These are phyloP conservation scores for Neurospora tetraspora DNA, from an alignment of 495 filamentous ascomycete species.

Conservation along the genomic window DNA sequence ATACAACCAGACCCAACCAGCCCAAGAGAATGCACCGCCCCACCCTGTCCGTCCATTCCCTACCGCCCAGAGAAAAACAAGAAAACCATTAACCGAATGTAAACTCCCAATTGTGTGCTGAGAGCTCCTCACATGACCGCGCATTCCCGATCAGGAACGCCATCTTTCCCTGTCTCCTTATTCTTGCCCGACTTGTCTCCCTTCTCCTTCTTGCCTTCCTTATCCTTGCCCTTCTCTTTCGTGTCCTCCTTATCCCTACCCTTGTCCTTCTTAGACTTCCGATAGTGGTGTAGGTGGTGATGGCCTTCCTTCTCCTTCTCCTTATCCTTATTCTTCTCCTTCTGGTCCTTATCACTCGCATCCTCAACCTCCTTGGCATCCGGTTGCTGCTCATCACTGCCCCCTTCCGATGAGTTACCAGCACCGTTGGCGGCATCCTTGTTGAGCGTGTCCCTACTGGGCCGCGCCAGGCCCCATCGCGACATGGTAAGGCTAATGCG, in stretches of 20 bases:
- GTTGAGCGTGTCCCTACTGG: conserved; percentile 38
- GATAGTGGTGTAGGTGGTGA: conserved; percentile 28
- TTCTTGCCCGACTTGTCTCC: conserved; percentile 14
- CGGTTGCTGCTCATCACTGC: conserved; percentile 25
- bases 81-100: neutral
- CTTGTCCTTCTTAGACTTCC: conserved; percentile 32
- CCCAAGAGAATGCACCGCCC: neutral
- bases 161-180: conserved; percentile 20
- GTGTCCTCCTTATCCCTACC: conserved; percentile 23
- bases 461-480: conserved; percentile 46
- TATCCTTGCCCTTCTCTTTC: conserved; percentile 27
- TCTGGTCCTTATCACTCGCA: conserved; percentile 35
- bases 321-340: conserved; percentile 20
- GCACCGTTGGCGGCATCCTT: conserved; percentile 17
- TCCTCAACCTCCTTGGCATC: conserved; percentile 22
- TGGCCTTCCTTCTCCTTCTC: conserved; percentile 31
- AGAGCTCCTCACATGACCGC: conserved; percentile 24
- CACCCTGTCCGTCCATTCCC: neutral
- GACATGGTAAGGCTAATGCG: conserved; percentile 58
- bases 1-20: neutral
- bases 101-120: neutral
- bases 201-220: conserved; percentile 19
- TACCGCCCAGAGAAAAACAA: neutral
- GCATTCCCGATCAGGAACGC: conserved; percentile 63
- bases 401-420: conserved; percentile 10